These are phyloP conservation scores for Zopfia rhizophila DNA, from an alignment of 2,329 filamentous ascomycete species.

Conservation along the genomic window DNA sequence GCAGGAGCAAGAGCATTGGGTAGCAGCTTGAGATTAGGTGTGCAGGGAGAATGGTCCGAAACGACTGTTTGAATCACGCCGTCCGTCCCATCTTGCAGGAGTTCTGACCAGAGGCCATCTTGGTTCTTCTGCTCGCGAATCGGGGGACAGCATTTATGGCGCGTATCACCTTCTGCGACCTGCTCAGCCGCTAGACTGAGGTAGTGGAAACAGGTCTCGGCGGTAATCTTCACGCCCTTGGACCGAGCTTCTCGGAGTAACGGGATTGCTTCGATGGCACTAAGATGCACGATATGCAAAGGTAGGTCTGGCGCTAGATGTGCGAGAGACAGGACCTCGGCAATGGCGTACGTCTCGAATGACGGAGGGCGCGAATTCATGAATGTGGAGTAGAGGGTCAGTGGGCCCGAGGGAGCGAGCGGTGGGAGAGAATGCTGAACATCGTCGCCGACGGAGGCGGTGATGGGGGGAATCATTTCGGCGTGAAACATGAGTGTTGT, in stretches of 20 bases:
- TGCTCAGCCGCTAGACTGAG: slow-evolving; percentile 84
- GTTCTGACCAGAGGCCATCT: slow-evolving; percentile 86
- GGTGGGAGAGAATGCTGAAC: slow-evolving; percentile 77
- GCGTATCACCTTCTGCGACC: slow-evolving; percentile 84
- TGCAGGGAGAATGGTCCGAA: slow-evolving; percentile 96
- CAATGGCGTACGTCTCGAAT: slow-evolving; percentile 91
- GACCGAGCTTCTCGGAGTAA: slow-evolving; percentile 78
- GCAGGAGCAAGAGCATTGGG: slow-evolving; percentile 73
- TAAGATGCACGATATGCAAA: slow-evolving; percentile 93
- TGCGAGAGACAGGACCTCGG: slow-evolving; percentile 84
- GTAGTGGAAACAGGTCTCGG: slow-evolving; percentile 97
- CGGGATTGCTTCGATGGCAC: slow-evolving; percentile 87
- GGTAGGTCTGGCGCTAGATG: slow-evolving; percentile 82
- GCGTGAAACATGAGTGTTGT: slow-evolving; percentile 99
- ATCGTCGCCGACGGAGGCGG: slow-evolving; percentile 80
- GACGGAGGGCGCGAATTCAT: slow-evolving; percentile 87
- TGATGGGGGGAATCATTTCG: slow-evolving; percentile 93
- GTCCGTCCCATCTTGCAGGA: slow-evolving; percentile 64
- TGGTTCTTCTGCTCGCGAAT: slow-evolving; percentile 86
- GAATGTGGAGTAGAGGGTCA: slow-evolving; percentile 88
- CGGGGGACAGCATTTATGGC: slow-evolving; percentile 95
- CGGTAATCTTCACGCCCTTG: slow-evolving; percentile 84
- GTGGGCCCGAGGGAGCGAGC: slow-evolving; percentile 74
- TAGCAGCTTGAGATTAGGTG: slow-evolving; percentile 90
- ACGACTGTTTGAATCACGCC: slow-evolving; percentile 92